These are phyloP conservation scores for Solanum clarkiae DNA, from an alignment of 257 asterid genomes.

Conservation along the genomic window DNA sequence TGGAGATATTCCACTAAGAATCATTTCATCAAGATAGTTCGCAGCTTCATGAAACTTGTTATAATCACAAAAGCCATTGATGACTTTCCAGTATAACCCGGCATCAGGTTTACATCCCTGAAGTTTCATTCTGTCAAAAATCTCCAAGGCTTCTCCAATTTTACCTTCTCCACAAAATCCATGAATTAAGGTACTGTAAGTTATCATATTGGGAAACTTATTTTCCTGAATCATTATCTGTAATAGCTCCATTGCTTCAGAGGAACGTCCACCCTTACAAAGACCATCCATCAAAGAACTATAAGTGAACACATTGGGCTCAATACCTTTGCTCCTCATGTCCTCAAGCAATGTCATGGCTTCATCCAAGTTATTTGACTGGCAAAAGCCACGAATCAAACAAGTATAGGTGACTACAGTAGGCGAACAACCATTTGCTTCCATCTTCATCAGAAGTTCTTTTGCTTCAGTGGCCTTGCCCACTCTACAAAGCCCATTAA, in stretches of 20 bases:
- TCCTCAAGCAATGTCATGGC: constrained; percentile 55
- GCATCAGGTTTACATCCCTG: constrained; percentile 92
- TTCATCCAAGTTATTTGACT: constrained; percentile 39
- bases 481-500: constrained; percentile 62
- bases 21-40: constrained; percentile 87
- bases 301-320: constrained; percentile 81
- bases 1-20: constrained; percentile 69
- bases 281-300: constrained; percentile 82
- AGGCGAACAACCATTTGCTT: constrained; percentile 58
- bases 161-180: constrained; percentile 70
- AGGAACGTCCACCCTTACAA: constrained; percentile 74
- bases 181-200: constrained; percentile 66
- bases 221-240: constrained; percentile 47
- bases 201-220: constrained; percentile 58
- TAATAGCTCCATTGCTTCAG: constrained; percentile 48
- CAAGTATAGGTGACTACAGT: constrained; percentile 61
- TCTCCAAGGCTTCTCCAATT: constrained; percentile 50
- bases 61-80: constrained; percentile 47
- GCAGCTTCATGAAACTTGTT: constrained; percentile 66
- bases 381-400: constrained; percentile 69
- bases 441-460: constrained; percentile 79
- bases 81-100: constrained; percentile 62
- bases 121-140: constrained; percentile 85
- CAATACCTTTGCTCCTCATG: constrained; percentile 60
- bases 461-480: constrained; percentile 69